Conservation (phyloP, 805 yeast species). For the Yarrowia osloensis region DNA sequence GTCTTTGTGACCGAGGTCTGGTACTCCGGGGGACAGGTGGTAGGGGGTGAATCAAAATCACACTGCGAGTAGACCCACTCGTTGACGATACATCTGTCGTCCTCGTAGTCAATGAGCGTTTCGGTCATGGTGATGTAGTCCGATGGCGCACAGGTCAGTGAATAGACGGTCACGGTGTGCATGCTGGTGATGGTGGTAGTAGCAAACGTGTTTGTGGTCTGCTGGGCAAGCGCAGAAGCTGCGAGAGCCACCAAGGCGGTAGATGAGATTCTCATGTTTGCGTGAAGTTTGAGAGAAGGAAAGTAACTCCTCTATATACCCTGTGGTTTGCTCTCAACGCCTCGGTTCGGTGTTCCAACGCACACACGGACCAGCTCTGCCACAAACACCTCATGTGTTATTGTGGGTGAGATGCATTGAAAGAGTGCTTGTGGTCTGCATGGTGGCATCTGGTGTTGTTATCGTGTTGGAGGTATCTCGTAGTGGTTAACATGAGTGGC, state of each 20-base stretch:
- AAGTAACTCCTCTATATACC: background rate
- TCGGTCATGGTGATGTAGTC: background rate
- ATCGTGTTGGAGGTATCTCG: no score
- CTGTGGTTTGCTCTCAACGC: background rate
- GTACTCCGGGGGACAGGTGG: conserved; percentile 19
- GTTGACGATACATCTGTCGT: background rate
- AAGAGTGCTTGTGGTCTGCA: background rate
- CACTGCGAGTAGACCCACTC: background rate
- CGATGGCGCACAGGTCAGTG: background rate
- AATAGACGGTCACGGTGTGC: background rate
- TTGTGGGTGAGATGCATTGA: background rate
- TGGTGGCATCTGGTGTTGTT: no score
- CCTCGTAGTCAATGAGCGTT: background rate
- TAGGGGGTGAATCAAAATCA: background rate
- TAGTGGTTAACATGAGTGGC: no score
- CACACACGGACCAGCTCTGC: background rate
- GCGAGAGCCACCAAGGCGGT: conserved; percentile 1
- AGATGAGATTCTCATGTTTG: conserved; percentile 4
- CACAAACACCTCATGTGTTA: background rate
- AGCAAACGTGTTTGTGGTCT: background rate
- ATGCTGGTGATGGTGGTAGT: background rate
- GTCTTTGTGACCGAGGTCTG: background rate
- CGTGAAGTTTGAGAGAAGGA: background rate
- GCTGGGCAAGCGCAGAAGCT: background rate
- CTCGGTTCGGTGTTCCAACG: background rate